These are phyloP conservation scores for Skeletonema menzelii DNA, from an alignment of 108 stramenopile genomes.

Conservation along the genomic window DNA sequence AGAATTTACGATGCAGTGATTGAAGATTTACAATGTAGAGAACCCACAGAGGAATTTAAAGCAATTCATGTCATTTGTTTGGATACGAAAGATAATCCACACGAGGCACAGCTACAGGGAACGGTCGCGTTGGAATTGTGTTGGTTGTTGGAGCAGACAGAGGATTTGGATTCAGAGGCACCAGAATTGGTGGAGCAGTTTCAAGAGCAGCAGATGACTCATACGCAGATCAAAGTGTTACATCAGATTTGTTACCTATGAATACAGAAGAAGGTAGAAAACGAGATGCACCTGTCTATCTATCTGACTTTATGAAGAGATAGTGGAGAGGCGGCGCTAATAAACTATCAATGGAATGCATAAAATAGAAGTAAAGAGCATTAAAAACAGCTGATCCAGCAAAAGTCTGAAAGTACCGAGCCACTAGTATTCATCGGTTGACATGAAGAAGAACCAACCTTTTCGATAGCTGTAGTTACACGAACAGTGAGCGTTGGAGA, in stretches of 20 bases:
- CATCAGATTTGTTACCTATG: slow-evolving; percentile 90
- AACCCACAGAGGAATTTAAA: slow-evolving; percentile 87
- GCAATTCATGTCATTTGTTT: slow-evolving; percentile 91
- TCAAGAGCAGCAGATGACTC: slow-evolving; percentile 80
- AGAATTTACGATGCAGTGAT: slow-evolving; percentile 92
- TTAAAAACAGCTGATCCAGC: not conserved
- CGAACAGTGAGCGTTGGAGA: not conserved
- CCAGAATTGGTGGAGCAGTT: slow-evolving; percentile 81
- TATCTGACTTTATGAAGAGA: not conserved
- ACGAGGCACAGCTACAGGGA: slow-evolving; percentile 83
- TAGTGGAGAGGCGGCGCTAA: too few species aligned
- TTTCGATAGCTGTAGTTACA: too few species aligned
- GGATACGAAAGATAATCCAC: slow-evolving; percentile 95
- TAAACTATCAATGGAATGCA: too few species aligned
- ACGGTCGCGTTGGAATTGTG: slow-evolving; percentile 81
- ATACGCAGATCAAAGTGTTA: slow-evolving; percentile 84
- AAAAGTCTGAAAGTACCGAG: not conserved
- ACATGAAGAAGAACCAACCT: not conserved
- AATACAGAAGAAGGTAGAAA: not conserved
- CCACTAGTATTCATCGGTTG: too few species aligned
- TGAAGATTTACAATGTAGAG: slow-evolving; percentile 89
- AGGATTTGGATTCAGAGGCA: slow-evolving; percentile 72
- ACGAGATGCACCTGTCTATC: too few species aligned
- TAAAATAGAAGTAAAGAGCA: too few species aligned
- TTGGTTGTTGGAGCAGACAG: slow-evolving; percentile 77